Evolutionary conservation across 2,329 filamentous ascomycete species (phyloP).

Genomic region (Fusarium sp.): DNA sequence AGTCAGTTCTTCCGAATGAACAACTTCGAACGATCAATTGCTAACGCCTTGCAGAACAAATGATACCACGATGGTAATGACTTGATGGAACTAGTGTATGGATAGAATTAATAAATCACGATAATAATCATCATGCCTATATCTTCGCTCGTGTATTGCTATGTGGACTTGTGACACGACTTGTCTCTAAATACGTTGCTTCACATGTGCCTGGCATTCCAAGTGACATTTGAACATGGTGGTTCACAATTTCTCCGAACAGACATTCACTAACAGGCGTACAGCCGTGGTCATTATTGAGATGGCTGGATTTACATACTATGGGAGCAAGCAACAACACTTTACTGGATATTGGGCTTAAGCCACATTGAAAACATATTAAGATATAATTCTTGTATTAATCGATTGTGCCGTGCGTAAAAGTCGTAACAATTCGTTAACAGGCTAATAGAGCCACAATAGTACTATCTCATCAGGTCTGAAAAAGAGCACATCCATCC

Average conservation of each 20-base stretch:
- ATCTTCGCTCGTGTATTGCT: too few relatives aligned
- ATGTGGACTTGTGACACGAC: not conserved
- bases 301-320: not conserved
- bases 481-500: not conserved
- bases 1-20: not conserved
- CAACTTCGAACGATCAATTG: not conserved
- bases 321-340: too few relatives aligned
- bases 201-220: not conserved
- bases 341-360: too few relatives aligned
- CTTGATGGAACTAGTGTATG: constrained; percentile 13
- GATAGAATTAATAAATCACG: constrained; percentile 27
- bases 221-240: not conserved
- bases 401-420: constrained; percentile 36
- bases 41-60: constrained; percentile 2
- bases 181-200: too few relatives aligned
- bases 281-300: not conserved
- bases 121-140: not conserved
- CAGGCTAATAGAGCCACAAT: constrained; percentile 18
- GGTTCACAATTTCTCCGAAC: too few relatives aligned
- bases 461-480: constrained; percentile 13
- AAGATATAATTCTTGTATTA: constrained; percentile 23
- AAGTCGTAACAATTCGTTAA: constrained; percentile 42
- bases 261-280: not conserved
- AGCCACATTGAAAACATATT: not conserved
- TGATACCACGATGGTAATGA: constrained; percentile 7